Conservation (phyloP, 2,329 filamentous ascomycete species). For the Diaporthe destruens region DNA sequence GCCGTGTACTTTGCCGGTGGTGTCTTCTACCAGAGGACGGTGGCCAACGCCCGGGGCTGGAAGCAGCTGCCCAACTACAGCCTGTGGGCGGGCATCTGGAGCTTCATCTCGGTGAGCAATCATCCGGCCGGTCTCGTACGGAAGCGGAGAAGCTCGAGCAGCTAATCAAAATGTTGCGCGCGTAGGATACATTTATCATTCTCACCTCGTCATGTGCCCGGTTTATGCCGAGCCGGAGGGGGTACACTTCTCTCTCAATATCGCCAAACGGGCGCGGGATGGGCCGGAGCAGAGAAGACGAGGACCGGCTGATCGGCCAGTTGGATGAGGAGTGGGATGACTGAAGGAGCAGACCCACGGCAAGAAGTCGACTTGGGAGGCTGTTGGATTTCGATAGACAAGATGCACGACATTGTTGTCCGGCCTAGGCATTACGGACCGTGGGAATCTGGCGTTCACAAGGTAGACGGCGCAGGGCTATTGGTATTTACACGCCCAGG, state of each 20-base stretch:
- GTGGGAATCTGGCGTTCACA: constrained; percentile 35
- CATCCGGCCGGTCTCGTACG: constrained; percentile 32
- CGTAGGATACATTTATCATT: constrained; percentile 75
- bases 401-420: not conserved
- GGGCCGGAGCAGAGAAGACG: constrained; percentile 74
- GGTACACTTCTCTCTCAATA: constrained; percentile 74
- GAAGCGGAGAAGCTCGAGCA: constrained; percentile 29
- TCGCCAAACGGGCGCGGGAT: constrained; percentile 62
- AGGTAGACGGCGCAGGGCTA: constrained; percentile 33
- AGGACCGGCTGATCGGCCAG: constrained; percentile 95
- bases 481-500: constrained; percentile 17
- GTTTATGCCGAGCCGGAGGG: constrained; percentile 72
- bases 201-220: constrained; percentile 77
- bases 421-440: constrained; percentile 12
- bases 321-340: constrained; percentile 98
- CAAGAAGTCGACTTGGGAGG: not conserved
- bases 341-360: constrained; percentile 50
- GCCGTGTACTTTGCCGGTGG: constrained; percentile 92
- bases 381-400: constrained; percentile 12
- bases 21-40: constrained; percentile 94
- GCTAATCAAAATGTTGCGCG: constrained; percentile 31
- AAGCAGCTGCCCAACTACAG: constrained; percentile 94
- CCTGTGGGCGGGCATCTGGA: constrained; percentile 89
- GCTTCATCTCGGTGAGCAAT: constrained; percentile 79
- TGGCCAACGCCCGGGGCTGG: constrained; percentile 95